Percentiles rank a stretch among this genome's conserved stretches.
Evolutionary conservation across 768 basidiomycete species (phyloP).

Genomic region (Amanita rimosa): DNA sequence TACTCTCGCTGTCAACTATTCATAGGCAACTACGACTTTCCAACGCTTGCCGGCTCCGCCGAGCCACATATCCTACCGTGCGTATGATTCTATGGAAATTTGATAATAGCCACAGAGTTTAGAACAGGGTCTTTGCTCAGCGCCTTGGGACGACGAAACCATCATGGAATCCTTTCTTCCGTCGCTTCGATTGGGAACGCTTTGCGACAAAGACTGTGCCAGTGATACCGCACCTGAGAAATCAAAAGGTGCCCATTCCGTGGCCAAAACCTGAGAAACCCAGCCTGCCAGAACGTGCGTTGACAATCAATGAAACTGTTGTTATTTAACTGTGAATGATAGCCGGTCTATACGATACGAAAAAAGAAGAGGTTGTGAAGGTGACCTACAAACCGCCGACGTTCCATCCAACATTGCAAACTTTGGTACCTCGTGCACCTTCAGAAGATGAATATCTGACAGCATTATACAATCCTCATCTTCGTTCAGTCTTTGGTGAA

Average conservation of each 20-base stretch:
- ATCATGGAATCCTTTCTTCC: constrained; percentile 41
- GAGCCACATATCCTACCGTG: constrained; percentile 35
- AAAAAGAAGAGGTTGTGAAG: constrained; percentile 44
- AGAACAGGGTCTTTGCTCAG: constrained; percentile 64
- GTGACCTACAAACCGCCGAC: constrained; percentile 63
- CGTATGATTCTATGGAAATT: constrained; percentile 13
- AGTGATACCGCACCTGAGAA: constrained; percentile 30
- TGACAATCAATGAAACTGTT: background rate
- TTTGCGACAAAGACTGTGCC: constrained; percentile 59
- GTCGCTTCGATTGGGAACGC: constrained; percentile 63
- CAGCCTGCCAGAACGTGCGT: constrained; percentile 33
- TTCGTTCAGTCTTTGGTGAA: constrained; percentile 30
- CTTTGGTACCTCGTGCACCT: constrained; percentile 27
- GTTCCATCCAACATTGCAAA: constrained; percentile 26
- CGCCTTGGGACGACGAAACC: constrained; percentile 55
- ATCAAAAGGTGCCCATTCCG: constrained; percentile 39
- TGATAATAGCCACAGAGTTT: constrained; percentile 1
- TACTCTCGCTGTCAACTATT: constrained; percentile 78
- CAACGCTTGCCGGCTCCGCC: constrained; percentile 25
- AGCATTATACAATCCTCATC: constrained; percentile 44
- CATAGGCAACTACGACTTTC: constrained; percentile 54
- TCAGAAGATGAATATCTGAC: constrained; percentile 49
- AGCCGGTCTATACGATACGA: constrained; percentile 61
- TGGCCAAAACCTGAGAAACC: constrained; percentile 53
- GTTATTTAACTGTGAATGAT: constrained; percentile 3